Conservation (phyloP, 2,329 filamentous ascomycete species). For the Xylariaceae sp. region DNA sequence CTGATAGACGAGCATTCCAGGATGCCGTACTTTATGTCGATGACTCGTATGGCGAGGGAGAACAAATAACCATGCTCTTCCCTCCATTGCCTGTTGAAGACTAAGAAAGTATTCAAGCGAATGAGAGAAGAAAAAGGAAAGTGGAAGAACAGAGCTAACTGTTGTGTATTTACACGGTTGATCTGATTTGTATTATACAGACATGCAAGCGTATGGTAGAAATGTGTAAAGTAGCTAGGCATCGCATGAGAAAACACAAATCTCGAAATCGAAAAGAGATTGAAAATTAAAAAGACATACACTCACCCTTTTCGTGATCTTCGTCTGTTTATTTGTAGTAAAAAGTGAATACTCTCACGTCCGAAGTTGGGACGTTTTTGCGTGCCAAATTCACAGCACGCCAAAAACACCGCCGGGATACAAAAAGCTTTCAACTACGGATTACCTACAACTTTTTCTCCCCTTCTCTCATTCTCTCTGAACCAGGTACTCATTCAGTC, state of each 20-base stretch:
- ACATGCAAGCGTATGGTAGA: too few relatives aligned
- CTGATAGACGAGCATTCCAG: conserved; percentile 55
- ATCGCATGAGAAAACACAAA: neutral
- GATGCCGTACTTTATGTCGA: conserved; percentile 62
- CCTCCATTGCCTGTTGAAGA: conserved; percentile 44
- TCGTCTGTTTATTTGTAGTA: too few relatives aligned
- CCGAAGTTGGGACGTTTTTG: too few relatives aligned
- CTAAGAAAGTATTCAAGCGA: conserved; percentile 24
- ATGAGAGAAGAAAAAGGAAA: neutral
- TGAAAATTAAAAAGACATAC: neutral
- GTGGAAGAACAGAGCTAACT: neutral
- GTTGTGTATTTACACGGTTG: neutral
- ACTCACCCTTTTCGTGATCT: neutral
- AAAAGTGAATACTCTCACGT: too few relatives aligned
- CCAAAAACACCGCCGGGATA: neutral
- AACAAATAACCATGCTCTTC: conserved; percentile 43
- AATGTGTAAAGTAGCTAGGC: too few relatives aligned
- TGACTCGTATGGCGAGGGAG: conserved; percentile 58
- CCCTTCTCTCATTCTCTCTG: conserved; percentile 4
- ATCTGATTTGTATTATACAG: neutral
- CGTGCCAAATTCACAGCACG: neutral
- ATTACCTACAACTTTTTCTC: neutral
- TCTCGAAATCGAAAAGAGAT: neutral
- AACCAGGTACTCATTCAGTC: too few relatives aligned
- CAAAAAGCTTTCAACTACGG: neutral